Evolutionary conservation across 2,329 filamentous ascomycete species (phyloP), one percentile per base, ranked within the genome.

Genomic region (Rhynchosporium agropyri): DNA sequence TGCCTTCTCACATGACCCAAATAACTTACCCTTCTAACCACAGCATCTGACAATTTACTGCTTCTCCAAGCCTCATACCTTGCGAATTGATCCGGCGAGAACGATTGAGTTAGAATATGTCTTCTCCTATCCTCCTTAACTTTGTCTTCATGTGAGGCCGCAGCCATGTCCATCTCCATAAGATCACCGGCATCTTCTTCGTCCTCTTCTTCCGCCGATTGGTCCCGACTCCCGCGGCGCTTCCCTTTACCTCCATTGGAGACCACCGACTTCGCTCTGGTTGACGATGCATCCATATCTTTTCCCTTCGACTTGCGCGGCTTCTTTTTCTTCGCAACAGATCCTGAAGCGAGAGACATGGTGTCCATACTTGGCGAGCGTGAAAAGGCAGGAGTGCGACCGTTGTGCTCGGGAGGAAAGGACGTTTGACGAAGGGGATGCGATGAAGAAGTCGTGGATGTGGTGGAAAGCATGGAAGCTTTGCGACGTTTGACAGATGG

Each of bases 391-490:
- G 66, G 67, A 28, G 67, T 65, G 26, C 62, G 46, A 10, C 62
- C 63, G 51, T 76, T 76, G 60, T 84, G 79, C 63, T 86, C 88
- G 31, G 90, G 89, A 0, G 90, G 89, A 72, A 92, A 95, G 0
- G 90, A 92, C 4, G 91, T 93, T 72, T 92, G 89, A 45, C 91
- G 89, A 1, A 95, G 84, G 1, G 89, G 89, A 67, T 91, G 89
- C 0, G 83, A 79, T 1, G 84, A 83, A 1, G 84, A 83, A 15
- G 73, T 69, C 13, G 74, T 72, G 7, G 84, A 84, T 8, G 81
- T 76, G 31, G 81, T 78, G 3, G 87, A 87, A 67, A 86, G 79
- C 65, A 77, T 83, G 12, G 88, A 91, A 5, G 87, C 82, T 73
- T 93, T 93, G 72, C 90, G 88, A 53, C 88, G 87, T 74, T 91